Evolutionary conservation across 306 rosid species (phyloP), one percentile per base, ranked within the genome.

Genomic region (Senna siamea): DNA sequence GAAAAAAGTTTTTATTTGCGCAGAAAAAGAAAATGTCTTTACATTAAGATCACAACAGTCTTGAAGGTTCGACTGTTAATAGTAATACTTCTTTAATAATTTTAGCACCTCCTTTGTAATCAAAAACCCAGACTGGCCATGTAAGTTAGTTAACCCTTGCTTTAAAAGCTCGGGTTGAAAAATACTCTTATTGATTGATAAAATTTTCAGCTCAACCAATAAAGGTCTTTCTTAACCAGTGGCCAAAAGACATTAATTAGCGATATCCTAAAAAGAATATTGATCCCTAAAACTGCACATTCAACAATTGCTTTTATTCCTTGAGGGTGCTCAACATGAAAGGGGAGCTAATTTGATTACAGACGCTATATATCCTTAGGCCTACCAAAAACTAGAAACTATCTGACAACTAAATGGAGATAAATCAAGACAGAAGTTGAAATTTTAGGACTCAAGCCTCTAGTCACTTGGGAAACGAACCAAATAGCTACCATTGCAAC

Each of bases 401-500:
- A 6, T 59, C 19, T 43, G 46, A 73, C 17, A 40, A 28, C 56
- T 44, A 15, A 5, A 41, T 61, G 72, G 65, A 60, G 63, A 44
- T 68, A 51, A 72, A 72, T 54, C 69, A 75, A 60, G 50, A 63
- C 67, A 41, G n/a, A n/a, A 61, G 28, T 15, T 14, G 38, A 52
- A 66, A 43, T 34, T 38, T n/a, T 18, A 10, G 43, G 65, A 26
- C 58, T 5, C 65, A 23, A 46, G 56, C 44, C 56, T 14, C 17
- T 53, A 20, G 41, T 43, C 55, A 46, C 59, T 6, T 18, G 3
- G 30, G 13, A 35, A 69, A 4, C 22, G 53, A 23, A 52, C 48
- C 30, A 69, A 66, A 73, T 32, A 52, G 56, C 81, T 94, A 92
- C 92, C 94, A 90, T 30, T 85, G 52, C 79, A 94, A 82, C 80